Base-by-base conservation (phyloP, 176 grass and related monocot genomes). In the sorghum (Sorghum bicolor) region DNA sequence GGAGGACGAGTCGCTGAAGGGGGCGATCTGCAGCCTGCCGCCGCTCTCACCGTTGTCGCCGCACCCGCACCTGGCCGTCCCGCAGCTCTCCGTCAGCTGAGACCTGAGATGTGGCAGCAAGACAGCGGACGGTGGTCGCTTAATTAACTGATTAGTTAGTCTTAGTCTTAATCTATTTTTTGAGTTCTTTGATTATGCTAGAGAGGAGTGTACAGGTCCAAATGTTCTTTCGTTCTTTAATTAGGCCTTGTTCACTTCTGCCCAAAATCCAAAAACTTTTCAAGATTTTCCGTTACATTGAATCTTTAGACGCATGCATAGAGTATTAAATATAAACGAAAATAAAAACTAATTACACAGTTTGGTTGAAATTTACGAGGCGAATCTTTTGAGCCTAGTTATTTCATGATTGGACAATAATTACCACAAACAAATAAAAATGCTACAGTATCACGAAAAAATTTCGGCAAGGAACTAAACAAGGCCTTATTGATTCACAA, bases 41-140 rank as follows among this genome's bases (percentile, higher is more conserved):
- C 90, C 79, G 4, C 83, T 88, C 16, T 92, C 86, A 8, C 90
- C 90, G 79, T 5, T 86, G 25, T 91, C 85, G 22, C 87, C 86
- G 29, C 82, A 83, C 29, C 60, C 78, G 36, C 82, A 65, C 53
- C 38, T 88, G 20, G 77, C 55, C n/a, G 61, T 88, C 29, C 43
- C 86, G 64, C 82, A 79, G 86, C 57, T 91, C 77, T 85, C 73
- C 72, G 89, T 91, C 30, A 88, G 31, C 60, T 85, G 78, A 88
- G 25, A n/a, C n/a, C 60, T 83, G 78, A 88, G 4, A 20, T 14
- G 11, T 25, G 1, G 22, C n/a, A 43, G 37, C 38, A 71, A 29
- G 26, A 15, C 61, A 14, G 61, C 0, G 61, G 61, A 64, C 12
- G 61, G 26, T 14, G 28, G 26, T 40, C 28, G 1, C 45, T 74